A percentile compares a stretch with the other conserved stretches of the same genome.
These are phyloP conservation scores for Fistulinella staudtii DNA, from an alignment of 1,284 basidiomycete species.

Conservation along the genomic window DNA sequence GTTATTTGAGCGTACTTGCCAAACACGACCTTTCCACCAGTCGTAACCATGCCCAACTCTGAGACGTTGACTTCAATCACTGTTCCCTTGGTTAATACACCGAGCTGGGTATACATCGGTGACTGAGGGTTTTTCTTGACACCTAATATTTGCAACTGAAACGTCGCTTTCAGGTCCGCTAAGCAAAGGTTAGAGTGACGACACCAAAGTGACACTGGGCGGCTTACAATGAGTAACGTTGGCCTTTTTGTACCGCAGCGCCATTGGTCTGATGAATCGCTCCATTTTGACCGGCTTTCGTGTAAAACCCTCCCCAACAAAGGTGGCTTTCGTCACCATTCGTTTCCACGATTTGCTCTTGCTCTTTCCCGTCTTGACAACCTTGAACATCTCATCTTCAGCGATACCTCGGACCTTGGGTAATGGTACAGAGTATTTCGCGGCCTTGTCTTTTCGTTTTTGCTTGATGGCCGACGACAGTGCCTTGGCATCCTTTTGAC, in stretches of 20 bases:
- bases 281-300: constrained; percentile 99
- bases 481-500: constrained; percentile 97
- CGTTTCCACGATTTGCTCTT: constrained; percentile 99
- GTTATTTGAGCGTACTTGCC: constrained; percentile 96
- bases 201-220: not conserved
- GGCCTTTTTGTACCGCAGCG: constrained; percentile 95
- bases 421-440: constrained; percentile 94
- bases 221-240: constrained; percentile 96
- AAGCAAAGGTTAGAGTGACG: constrained; percentile 7
- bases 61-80: constrained; percentile 98
- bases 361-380: constrained; percentile 96
- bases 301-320: constrained; percentile 97
- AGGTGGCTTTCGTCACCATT: constrained; percentile 99
- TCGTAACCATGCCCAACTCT: constrained; percentile 97
- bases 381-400: constrained; percentile 99
- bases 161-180: constrained; percentile 98
- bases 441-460: constrained; percentile 98
- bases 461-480: constrained; percentile 98
- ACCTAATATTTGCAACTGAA: constrained; percentile 96
- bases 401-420: constrained; percentile 98
- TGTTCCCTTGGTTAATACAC: constrained; percentile 98
- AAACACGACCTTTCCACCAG: constrained; percentile 91
- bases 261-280: constrained; percentile 97
- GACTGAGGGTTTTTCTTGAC: constrained; percentile 99
- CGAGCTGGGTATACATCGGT: constrained; percentile 93